Conservation (phyloP, 768 basidiomycete species). For the Lactarius deliciosus region DNA sequence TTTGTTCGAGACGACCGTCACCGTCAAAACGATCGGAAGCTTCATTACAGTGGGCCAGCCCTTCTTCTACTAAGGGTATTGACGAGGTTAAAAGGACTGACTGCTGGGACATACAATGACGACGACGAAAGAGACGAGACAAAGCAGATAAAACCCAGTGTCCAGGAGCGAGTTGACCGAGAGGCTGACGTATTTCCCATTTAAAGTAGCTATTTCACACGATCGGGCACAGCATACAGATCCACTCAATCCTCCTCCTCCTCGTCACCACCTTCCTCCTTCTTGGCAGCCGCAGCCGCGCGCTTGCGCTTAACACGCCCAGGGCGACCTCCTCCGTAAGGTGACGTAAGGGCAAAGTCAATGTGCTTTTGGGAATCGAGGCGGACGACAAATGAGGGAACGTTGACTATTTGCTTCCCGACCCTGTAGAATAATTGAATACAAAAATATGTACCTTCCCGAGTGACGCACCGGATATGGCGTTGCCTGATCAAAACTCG, state of each 20-base stretch:
- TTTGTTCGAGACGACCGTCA: slow-evolving; percentile 19
- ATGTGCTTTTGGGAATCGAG: slow-evolving; percentile 99
- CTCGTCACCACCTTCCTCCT: slow-evolving; percentile 84
- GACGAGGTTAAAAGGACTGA: slow-evolving; percentile 23
- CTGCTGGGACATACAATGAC: slow-evolving; percentile 24
- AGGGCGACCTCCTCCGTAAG: slow-evolving; percentile 91
- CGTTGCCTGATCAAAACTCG: slow-evolving; percentile 97
- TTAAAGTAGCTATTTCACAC: slow-evolving; percentile 16
- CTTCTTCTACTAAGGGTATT: slow-evolving; percentile 43
- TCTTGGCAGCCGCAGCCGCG: slow-evolving; percentile 87
- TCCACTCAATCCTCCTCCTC: slow-evolving; percentile 76
- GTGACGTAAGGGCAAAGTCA: slow-evolving; percentile 96
- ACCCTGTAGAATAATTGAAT: slow-evolving; percentile 54
- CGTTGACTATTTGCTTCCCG: slow-evolving; percentile 98
- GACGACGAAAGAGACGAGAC: slow-evolving; percentile 7
- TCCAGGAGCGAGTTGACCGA: neutral
- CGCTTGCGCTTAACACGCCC: slow-evolving; percentile 99
- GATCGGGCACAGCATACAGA: neutral
- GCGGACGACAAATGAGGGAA: slow-evolving; percentile 98
- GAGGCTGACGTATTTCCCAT: neutral
- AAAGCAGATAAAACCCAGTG: neutral
- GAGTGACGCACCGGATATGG: slow-evolving; percentile 82
- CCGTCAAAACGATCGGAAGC: slow-evolving; percentile 10
- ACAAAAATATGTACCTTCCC: slow-evolving; percentile 5
- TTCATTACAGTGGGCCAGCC: slow-evolving; percentile 31